Base-by-base conservation (phyloP, 352 stramenopile species). In the Globisporangium iwayamae region DNA sequence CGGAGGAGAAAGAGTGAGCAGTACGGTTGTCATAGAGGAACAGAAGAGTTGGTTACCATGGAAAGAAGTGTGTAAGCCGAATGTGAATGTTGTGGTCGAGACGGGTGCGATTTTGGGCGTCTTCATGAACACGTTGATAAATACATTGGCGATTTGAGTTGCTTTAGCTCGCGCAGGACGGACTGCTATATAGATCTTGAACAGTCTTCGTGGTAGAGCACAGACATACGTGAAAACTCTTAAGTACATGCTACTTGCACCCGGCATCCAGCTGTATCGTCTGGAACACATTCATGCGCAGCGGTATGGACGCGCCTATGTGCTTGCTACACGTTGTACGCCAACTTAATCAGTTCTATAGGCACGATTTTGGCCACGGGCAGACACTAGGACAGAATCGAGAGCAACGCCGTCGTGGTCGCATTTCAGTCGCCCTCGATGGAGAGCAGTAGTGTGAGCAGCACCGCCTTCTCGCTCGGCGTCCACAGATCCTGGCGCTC, bases 331-430 rank as follows among this genome's bases (percentile, higher is more conserved):
- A 28, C 25, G 25, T 28, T 28, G 25, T 28, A 28, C 25, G 1
- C 25, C 25, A 28, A 47, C 39, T 60, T 80, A 13, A 83, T 55
- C 0, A 92, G 52, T 47, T 89, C 80, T 0, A 69, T 80, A 0
- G 82, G 85, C 2, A 89, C 80, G 7, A 91, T 58, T 48, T 83
- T 78, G 4, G 78, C 72, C 3, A 70, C 53, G 0, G 76, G 73
- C 51, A 89, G 78, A 56, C 87, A 90, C 61, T 88, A 73, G 60
- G 91, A 91, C 48, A 87, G 46, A 2, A 93, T n/a, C 8, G 70
- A 68, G 62, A 90, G 87, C 9, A 74, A 70, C 5, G 59, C 62
- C 20, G 51, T 73, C 8, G 69, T 71, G 7, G 66, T 69, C 62
- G 25, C 25, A 28, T 28, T 28, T 28, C 25, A 28, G 25, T 80